Conservation (phyloP, 2,329 filamentous ascomycete species). For the Blumeriella jaapii region DNA sequence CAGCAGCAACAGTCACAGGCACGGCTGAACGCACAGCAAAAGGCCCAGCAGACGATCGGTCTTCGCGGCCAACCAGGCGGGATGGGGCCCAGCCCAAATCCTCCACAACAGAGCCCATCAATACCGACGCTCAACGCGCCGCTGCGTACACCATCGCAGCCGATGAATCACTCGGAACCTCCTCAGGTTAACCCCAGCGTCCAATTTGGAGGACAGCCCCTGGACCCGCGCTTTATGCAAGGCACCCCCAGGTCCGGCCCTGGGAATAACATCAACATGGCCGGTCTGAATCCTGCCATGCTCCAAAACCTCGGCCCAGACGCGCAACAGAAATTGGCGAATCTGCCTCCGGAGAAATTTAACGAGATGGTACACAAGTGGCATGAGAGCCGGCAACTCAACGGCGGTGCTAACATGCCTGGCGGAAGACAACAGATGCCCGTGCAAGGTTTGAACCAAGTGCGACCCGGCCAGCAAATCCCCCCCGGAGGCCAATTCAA, state of each 20-base stretch:
- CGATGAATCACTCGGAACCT: slow-evolving; percentile 22
- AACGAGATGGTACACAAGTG: slow-evolving; percentile 40
- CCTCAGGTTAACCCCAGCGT: slow-evolving; percentile 34
- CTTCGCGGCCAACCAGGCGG: slow-evolving; percentile 41
- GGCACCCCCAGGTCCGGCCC: slow-evolving; percentile 33
- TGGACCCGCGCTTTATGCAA: slow-evolving; percentile 44
- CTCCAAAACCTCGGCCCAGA: slow-evolving; percentile 35
- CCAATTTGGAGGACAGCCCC: slow-evolving; percentile 39
- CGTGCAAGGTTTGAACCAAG: slow-evolving; percentile 20
- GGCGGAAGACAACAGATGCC: slow-evolving; percentile 17
- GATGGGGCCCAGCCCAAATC: slow-evolving; percentile 37
- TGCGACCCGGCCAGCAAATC: slow-evolving; percentile 22
- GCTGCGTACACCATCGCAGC: slow-evolving; percentile 28
- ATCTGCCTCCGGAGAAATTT: slow-evolving; percentile 38
- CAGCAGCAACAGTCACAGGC: slow-evolving; percentile 18
- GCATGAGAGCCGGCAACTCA: slow-evolving; percentile 27
- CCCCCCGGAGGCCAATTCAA: slow-evolving; percentile 23
- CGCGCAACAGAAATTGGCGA: slow-evolving; percentile 33
- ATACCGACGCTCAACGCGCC: slow-evolving; percentile 48
- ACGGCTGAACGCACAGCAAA: slow-evolving; percentile 35
- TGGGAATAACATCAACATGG: slow-evolving; percentile 25
- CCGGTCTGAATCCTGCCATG: slow-evolving; percentile 30
- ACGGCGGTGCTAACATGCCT: slow-evolving; percentile 11
- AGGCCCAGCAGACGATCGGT: slow-evolving; percentile 23
- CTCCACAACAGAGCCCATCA: slow-evolving; percentile 45